These are phyloP conservation scores for Pleurotus platypus DNA, from an alignment of 768 basidiomycete genomes.

Conservation along the genomic window DNA sequence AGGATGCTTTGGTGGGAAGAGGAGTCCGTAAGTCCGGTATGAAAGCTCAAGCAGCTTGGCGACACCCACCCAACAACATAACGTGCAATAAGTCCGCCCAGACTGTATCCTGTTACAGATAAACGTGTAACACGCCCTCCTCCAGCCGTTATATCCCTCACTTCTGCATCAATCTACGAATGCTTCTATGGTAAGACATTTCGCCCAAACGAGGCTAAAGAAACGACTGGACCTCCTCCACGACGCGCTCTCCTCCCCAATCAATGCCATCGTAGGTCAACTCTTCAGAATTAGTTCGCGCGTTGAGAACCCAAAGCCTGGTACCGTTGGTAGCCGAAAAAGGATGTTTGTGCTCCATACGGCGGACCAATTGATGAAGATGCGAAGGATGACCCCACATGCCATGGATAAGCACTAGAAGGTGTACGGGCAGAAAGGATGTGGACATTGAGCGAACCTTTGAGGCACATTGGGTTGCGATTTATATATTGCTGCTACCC, in stretches of 20 bases:
- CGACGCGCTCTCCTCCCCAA: conserved; percentile 6
- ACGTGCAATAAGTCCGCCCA: conserved; percentile 2
- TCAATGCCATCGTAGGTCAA: conserved; percentile 4
- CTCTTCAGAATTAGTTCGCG: background rate
- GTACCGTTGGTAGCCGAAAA: conserved; percentile 15
- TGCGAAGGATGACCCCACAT: conserved; percentile 83
- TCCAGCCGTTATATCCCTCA: background rate
- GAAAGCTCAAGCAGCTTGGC: background rate
- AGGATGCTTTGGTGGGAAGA: background rate
- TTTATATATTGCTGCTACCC: conserved; percentile 1
- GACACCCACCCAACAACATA: conserved; percentile 2
- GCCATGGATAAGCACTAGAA: conserved; percentile 55
- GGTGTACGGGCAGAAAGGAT: conserved; percentile 27
- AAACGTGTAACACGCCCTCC: background rate
- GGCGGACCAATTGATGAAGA: conserved; percentile 24
- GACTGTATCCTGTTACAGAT: conserved; percentile 3
- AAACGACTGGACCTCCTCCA: conserved; percentile 11
- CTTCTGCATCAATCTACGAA: conserved; percentile 1
- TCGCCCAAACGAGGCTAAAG: background rate
- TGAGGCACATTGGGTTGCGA: background rate
- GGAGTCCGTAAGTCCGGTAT: background rate
- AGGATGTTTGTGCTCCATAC: conserved; percentile 35
- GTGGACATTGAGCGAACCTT: background rate
- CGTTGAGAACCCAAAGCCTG: background rate
- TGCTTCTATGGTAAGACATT: no score